phyloP scores from a whole-genome alignment of 192 early-diverging fungal species.

The Coemansia sp. region DNA sequence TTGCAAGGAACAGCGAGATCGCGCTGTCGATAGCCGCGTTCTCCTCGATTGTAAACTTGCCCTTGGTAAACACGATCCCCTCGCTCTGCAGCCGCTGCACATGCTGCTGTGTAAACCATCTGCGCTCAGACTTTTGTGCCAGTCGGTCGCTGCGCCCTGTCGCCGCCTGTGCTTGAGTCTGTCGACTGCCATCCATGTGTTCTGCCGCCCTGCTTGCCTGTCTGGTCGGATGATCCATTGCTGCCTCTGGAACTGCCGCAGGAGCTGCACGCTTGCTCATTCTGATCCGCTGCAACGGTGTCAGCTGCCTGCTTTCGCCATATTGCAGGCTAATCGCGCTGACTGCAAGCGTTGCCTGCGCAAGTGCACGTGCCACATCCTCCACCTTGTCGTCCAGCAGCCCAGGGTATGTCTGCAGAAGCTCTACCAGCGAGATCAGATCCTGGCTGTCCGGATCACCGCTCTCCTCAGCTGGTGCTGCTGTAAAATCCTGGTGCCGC shows the following conservation, averaged over 20 bases:
- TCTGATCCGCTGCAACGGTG: conserved; percentile 36
- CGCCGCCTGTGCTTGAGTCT: background rate
- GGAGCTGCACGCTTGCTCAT: conserved; percentile 18
- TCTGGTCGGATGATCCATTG: background rate
- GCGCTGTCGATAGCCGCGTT: conserved; percentile 35
- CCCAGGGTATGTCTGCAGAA: conserved; percentile 45
- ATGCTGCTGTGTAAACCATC: conserved; percentile 45
- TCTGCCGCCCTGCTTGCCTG: background rate
- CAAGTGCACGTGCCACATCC: conserved; percentile 40
- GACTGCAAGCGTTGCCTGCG: conserved; percentile 42
- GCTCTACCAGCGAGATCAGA: conserved; percentile 24
- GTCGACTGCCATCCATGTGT: background rate
- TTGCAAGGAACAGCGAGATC: conserved; percentile 20
- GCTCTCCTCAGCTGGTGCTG: background rate
- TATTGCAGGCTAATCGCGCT: conserved; percentile 14
- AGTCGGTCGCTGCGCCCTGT: background rate
- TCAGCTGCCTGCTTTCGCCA: conserved; percentile 2
- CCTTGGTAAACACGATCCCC: conserved; percentile 49
- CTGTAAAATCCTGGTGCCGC: background rate
- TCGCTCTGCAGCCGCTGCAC: conserved; percentile 38
- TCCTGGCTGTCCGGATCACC: background rate
- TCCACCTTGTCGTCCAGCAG: conserved; percentile 38
- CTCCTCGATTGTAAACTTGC: conserved; percentile 49
- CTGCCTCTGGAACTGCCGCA: conserved; percentile 2
- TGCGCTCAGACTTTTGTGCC: conserved; percentile 10